Evolutionary conservation across 148 eudicot species (phyloP), one percentile per base, ranked within the genome.

Genomic region (Vaccinium myrtillus): DNA sequence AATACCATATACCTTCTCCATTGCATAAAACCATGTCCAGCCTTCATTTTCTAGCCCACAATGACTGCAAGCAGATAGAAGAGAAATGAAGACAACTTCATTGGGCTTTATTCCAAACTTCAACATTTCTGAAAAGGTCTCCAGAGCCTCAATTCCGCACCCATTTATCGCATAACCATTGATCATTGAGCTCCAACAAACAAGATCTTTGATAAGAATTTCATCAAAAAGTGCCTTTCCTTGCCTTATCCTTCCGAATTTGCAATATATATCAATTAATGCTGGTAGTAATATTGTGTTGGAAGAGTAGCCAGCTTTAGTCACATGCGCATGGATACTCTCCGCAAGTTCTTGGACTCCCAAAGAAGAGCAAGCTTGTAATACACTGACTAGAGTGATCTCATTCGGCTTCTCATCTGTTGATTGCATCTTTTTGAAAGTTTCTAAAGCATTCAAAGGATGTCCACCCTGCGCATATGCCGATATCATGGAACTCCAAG

Each of bases 101-200:
- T 93, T 93, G n/a, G 96, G 96, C 82, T 58, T 77, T 81, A 92
- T 84, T 50, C 92, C 91, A 79, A 63, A 83, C 85, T 73, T 75
- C 78, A 92, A 86, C 96, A 93, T 93, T 69, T 85, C 89, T 46
- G 88, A 88, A 69, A 93, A 93, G 74, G 89, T 88, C 82, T 89
- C 90, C 46, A 93, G 86, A 87, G 92, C 96, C 85, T 92, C 94
- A 63, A 83, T 80, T 58, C 94, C 96, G 78, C 36, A 88, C 25
- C 96, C 96, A 82, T 93, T 93, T 70, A 93, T 84, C 43, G 92
- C 93, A 79, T 91, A 92, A 36, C 96, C 96, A 50, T 91, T 92
- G 81, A 93, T 92, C 93, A 93, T 87, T 46, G 96, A 93, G 83
- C 96, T 92, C 96, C 96, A 93, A 71, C 93, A 91, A 50, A 93